Evolutionary conservation across 768 basidiomycete genomes (phyloP).

Genomic region (Suillus clintonianus): DNA sequence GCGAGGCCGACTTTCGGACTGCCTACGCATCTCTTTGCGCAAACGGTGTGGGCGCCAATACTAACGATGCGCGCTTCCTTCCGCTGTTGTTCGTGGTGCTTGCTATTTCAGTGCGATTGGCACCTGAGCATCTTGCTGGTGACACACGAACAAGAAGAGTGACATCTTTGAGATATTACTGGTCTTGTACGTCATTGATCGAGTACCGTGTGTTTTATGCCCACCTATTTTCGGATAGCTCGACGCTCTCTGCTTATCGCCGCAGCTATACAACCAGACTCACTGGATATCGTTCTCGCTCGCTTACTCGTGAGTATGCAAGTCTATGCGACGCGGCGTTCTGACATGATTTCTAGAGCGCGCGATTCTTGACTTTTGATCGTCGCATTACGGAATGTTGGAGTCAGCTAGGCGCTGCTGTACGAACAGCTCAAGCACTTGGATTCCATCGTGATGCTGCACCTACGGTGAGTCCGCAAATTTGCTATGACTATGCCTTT

Average conservation of each 20-base stretch:
- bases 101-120: slow-evolving; percentile 82
- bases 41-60: slow-evolving; percentile 63
- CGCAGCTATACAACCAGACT: slow-evolving; percentile 92
- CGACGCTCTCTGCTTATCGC: slow-evolving; percentile 87
- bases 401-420: slow-evolving; percentile 92
- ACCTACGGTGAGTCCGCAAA: slow-evolving; percentile 59
- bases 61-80: slow-evolving; percentile 79
- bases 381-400: slow-evolving; percentile 93
- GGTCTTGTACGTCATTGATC: slow-evolving; percentile 74
- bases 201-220: slow-evolving; percentile 11
- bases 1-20: slow-evolving; percentile 77
- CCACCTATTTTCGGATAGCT: slow-evolving; percentile 46
- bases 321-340: not conserved
- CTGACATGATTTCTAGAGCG: slow-evolving; percentile 45
- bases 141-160: slow-evolving; percentile 74
- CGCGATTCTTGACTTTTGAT: slow-evolving; percentile 70
- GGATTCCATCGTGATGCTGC: slow-evolving; percentile 90
- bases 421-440: slow-evolving; percentile 90
- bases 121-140: slow-evolving; percentile 82
- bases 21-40: slow-evolving; percentile 68
- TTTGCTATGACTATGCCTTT: not conserved
- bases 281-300: slow-evolving; percentile 87
- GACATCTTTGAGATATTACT: slow-evolving; percentile 89
- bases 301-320: slow-evolving; percentile 63
- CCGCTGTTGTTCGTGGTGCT: slow-evolving; percentile 93